Conservation (phyloP, 2,329 filamentous ascomycete genomes). For the Monosporascus ibericus region DNA sequence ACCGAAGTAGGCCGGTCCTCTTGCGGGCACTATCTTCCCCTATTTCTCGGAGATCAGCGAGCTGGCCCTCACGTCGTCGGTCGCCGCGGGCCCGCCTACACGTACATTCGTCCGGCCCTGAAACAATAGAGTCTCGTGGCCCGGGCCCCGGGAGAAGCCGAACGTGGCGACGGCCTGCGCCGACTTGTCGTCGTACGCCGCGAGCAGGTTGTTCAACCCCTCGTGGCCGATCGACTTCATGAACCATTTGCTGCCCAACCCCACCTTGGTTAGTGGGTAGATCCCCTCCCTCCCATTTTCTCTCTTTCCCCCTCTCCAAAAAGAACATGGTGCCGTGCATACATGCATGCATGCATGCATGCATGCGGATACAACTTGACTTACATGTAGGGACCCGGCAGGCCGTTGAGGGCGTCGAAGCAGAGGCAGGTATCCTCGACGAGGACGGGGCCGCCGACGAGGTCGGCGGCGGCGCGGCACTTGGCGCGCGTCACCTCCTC, state of each 20-base stretch:
- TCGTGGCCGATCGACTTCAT: constrained; percentile 74
- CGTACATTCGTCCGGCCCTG: constrained; percentile 79
- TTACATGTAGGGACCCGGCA: constrained; percentile 89
- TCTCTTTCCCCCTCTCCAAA: not conserved
- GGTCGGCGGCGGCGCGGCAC: constrained; percentile 72
- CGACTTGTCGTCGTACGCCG: constrained; percentile 82
- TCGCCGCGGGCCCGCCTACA: constrained; percentile 1
- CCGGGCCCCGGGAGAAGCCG: constrained; percentile 81
- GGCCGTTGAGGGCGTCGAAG: constrained; percentile 83
- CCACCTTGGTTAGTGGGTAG: too few species aligned
- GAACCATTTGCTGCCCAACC: constrained; percentile 76
- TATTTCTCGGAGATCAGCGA: constrained; percentile 13
- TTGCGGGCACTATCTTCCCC: constrained; percentile 75
- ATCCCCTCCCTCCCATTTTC: too few species aligned
- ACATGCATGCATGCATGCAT: too few species aligned
- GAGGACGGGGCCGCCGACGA: constrained; percentile 69
- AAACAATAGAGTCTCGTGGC: constrained; percentile 78
- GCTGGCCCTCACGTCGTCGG: not conserved
- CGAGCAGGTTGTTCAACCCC: constrained; percentile 84
- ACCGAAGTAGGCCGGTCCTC: constrained; percentile 82
- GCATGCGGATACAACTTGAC: too few species aligned
- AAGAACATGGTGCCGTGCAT: constrained; percentile 36
- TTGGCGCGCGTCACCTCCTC: constrained; percentile 91
- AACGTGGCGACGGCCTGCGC: constrained; percentile 95
- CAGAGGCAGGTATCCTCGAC: constrained; percentile 95